Conservation (phyloP, 805 yeast genomes). For the Teunomyces stri region DNA sequence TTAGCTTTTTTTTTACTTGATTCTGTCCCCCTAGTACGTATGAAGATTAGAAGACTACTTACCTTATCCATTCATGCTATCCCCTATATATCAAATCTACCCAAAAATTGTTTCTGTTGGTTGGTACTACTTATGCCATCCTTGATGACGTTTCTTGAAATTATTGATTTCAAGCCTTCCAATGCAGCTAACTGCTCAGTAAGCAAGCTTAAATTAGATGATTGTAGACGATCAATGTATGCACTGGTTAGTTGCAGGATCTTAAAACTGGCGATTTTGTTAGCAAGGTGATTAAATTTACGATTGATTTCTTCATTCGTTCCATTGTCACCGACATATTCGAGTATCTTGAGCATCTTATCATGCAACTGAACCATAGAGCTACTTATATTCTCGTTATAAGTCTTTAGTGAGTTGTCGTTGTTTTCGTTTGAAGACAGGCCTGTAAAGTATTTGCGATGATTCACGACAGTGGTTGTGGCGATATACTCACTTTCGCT, state of each 20-base stretch:
- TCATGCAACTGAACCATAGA: conserved; percentile 22
- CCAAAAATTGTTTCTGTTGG: conserved; percentile 2
- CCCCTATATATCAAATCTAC: not conserved
- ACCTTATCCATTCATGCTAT: not conserved
- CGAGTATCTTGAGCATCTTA: conserved; percentile 21
- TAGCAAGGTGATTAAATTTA: conserved; percentile 26
- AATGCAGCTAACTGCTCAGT: conserved; percentile 28
- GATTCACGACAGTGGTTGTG: conserved; percentile 28
- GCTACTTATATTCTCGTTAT: conserved; percentile 9
- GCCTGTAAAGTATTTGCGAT: conserved; percentile 22
- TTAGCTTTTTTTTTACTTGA: not conserved
- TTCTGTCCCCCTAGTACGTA: no score
- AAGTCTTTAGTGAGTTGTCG: conserved; percentile 8
- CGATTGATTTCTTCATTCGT: conserved; percentile 19
- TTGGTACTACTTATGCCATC: conserved; percentile 5
- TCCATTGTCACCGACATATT: conserved; percentile 10
- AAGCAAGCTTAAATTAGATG: conserved; percentile 29
- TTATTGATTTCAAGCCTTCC: conserved; percentile 17
- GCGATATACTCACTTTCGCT: conserved; percentile 34
- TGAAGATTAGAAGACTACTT: no score
- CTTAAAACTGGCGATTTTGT: conserved; percentile 16
- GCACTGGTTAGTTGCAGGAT: conserved; percentile 6
- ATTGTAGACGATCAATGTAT: conserved; percentile 14
- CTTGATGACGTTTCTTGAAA: conserved; percentile 12
- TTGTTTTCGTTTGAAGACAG: conserved; percentile 6